A percentile compares a stretch with the other conserved stretches of the same genome.
Conservation (phyloP, 306 rosid genomes). For the Carpinus viminea region DNA sequence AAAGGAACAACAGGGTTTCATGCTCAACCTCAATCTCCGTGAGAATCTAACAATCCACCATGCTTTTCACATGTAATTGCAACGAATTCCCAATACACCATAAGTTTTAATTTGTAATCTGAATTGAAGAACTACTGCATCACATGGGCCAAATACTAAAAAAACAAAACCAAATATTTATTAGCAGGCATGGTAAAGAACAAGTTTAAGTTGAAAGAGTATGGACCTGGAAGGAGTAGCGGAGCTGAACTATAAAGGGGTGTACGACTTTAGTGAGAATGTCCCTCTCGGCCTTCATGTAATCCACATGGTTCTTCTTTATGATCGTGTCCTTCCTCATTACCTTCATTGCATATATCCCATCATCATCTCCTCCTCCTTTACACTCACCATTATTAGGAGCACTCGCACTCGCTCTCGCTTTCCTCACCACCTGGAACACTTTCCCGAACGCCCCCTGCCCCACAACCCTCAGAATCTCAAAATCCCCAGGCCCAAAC, state of each 20-base stretch:
- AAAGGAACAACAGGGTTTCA: not conserved
- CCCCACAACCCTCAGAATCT: conserved; percentile 78
- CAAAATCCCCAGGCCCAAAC: conserved; percentile 77
- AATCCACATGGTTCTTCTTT: conserved; percentile 88
- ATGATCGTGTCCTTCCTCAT: conserved; percentile 90
- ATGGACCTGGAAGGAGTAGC: conserved; percentile 77
- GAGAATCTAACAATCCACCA: not conserved
- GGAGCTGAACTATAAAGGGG: conserved; percentile 89
- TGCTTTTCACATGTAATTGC: not conserved
- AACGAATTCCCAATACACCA: not conserved
- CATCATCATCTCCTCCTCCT: conserved; percentile 28
- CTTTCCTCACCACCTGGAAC: conserved; percentile 66
- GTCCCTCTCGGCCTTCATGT: conserved; percentile 94
- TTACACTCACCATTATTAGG: not conserved
- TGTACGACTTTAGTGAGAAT: conserved; percentile 88
- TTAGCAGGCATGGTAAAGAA: not conserved
- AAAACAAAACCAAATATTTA: not conserved
- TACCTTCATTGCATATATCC: conserved; percentile 90
- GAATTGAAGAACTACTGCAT: not conserved
- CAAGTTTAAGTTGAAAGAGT: not conserved
- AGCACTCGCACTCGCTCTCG: not conserved
- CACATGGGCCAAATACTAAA: not conserved
- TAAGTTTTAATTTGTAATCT: not conserved
- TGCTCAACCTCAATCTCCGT: not conserved
- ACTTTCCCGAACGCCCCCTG: conserved; percentile 93